Percentiles rank a stretch among this genome's conserved stretches.
Conservation (phyloP, 441 rosid species). For the Theobroma grandiflorum region DNA sequence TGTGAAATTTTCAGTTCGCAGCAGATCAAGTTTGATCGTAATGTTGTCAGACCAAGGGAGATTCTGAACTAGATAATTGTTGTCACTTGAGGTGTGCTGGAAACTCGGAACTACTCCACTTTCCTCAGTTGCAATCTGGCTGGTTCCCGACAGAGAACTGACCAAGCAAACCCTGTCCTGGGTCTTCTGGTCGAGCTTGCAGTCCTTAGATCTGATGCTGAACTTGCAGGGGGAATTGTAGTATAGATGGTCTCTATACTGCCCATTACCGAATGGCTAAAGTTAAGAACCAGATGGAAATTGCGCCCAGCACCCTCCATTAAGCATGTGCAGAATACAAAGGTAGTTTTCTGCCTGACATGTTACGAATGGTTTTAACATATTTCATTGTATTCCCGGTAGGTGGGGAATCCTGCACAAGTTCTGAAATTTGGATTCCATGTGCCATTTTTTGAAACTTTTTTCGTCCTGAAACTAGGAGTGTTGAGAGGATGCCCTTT, state of each 20-base stretch:
- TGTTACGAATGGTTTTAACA: neutral
- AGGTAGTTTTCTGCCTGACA: neutral
- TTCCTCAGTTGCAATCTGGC: too few species aligned
- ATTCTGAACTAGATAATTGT: neutral
- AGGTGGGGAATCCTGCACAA: neutral
- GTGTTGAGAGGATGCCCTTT: neutral
- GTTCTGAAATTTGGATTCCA: neutral
- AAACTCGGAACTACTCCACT: neutral
- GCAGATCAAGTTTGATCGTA: neutral
- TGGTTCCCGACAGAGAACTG: neutral
- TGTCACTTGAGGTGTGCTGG: neutral
- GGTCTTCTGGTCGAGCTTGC: neutral
- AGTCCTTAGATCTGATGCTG: neutral
- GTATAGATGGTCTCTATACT: neutral
- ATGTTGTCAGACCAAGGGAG: constrained; percentile 1
- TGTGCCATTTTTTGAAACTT: neutral
- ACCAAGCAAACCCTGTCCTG: neutral
- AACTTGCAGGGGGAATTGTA: neutral
- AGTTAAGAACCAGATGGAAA: neutral
- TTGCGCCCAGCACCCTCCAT: neutral
- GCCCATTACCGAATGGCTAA: neutral
- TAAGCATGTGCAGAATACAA: neutral
- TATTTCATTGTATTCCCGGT: neutral
- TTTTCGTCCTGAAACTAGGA: neutral
- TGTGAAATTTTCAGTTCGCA: constrained; percentile 15